A percentile compares a stretch with the other conserved stretches of the same genome.
phyloP scores from a whole-genome alignment of 257 asterid genomes.

The Nicotiana tabacum region DNA sequence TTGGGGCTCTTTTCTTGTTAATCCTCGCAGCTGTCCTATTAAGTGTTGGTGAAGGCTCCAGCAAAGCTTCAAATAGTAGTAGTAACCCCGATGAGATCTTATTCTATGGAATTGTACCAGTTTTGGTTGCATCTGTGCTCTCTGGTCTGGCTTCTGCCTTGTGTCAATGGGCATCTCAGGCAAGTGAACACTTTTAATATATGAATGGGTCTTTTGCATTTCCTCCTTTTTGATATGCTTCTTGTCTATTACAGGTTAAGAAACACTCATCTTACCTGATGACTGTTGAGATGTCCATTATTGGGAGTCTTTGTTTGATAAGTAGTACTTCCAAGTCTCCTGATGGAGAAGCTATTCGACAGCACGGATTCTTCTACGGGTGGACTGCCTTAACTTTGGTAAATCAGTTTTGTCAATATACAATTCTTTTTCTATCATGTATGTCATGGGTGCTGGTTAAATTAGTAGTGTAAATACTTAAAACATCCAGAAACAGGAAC shows the following conservation, averaged over 20 bases:
- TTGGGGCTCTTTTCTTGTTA: slow-evolving; percentile 89
- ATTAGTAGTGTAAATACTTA: neutral
- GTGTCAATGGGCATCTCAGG: slow-evolving; percentile 99
- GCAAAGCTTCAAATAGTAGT: slow-evolving; percentile 52
- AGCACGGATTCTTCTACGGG: slow-evolving; percentile 78
- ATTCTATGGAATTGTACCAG: slow-evolving; percentile 79
- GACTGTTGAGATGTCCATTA: slow-evolving; percentile 95
- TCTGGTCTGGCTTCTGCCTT: slow-evolving; percentile 97
- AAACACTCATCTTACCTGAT: slow-evolving; percentile 83
- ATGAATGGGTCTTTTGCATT: slow-evolving; percentile 5
- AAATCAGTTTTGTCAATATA: slow-evolving; percentile 22
- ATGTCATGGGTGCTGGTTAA: neutral
- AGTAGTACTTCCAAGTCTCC: slow-evolving; percentile 88
- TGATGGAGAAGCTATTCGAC: slow-evolving; percentile 72
- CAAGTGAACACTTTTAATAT: slow-evolving; percentile 27
- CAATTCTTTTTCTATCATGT: neutral
- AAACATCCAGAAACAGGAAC: neutral
- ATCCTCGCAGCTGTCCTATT: slow-evolving; percentile 83
- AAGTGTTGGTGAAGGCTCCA: slow-evolving; percentile 93
- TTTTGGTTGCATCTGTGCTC: slow-evolving; percentile 86
- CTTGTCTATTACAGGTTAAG: slow-evolving; percentile 54
- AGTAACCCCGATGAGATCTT: slow-evolving; percentile 62
- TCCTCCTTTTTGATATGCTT: slow-evolving; percentile 12
- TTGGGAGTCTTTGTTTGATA: slow-evolving; percentile 88
- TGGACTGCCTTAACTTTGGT: slow-evolving; percentile 90